Percentiles rank a stretch among this genome's conserved stretches.
These are phyloP conservation scores for Dillenia turbinata DNA, from an alignment of 164 flowering plant genomes.

Conservation along the genomic window DNA sequence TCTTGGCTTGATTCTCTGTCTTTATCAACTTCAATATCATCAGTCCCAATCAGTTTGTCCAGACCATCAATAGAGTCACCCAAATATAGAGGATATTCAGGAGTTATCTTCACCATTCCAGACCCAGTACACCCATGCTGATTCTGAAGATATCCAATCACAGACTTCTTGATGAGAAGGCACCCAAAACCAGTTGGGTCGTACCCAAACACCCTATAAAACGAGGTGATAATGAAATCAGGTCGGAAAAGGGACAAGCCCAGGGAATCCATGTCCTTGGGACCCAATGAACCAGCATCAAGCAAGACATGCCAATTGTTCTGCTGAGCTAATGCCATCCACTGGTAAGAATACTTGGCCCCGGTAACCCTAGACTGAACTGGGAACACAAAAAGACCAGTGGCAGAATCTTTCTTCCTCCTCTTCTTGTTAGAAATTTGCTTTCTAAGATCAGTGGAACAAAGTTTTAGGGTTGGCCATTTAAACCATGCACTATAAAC, in stretches of 20 bases:
- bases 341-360: constrained; percentile 87
- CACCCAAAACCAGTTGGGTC: constrained; percentile 98
- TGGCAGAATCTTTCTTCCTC: constrained; percentile 77
- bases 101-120: constrained; percentile 87
- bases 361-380: constrained; percentile 92
- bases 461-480: constrained; percentile 77
- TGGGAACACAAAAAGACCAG: constrained; percentile 84
- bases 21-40: constrained; percentile 37
- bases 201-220: constrained; percentile 80
- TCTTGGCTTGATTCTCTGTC: constrained; percentile 39
- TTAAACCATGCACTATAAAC: constrained; percentile 72
- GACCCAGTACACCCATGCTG: constrained; percentile 71
- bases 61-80: constrained; percentile 75
- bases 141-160: constrained; percentile 65
- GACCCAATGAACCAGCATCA: constrained; percentile 95
- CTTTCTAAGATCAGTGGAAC: constrained; percentile 77
- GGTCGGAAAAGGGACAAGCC: constrained; percentile 86
- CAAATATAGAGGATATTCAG: constrained; percentile 68
- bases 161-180: constrained; percentile 85
- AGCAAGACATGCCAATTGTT: constrained; percentile 93
- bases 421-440: constrained; percentile 67
- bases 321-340: constrained; percentile 98
- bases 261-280: constrained; percentile 94
- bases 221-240: constrained; percentile 84
- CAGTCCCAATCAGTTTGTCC: constrained; percentile 43